Conservation (phyloP, 2,329 filamentous ascomycete species). For the Cyanodermella asteris region DNA sequence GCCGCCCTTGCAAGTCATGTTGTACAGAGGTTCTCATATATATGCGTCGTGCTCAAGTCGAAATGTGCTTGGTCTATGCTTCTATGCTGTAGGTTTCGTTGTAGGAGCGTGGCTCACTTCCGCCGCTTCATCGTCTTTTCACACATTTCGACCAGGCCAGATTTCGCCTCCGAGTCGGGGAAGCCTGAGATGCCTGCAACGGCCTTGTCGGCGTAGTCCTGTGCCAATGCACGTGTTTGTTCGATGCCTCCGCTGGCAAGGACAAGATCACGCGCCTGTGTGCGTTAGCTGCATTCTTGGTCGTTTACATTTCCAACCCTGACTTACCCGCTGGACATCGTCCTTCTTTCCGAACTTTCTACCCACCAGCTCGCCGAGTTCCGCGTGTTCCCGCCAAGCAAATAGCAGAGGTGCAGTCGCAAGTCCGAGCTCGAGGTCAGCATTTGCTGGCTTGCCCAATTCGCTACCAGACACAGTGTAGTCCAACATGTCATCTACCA, state of each 20-base stretch:
- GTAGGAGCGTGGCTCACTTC: constrained; percentile 34
- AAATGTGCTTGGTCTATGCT: background rate
- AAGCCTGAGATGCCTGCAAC: constrained; percentile 65
- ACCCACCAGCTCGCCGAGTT: constrained; percentile 71
- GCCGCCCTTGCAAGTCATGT: too few species aligned
- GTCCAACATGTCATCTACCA: constrained; percentile 95
- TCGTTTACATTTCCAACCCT: background rate
- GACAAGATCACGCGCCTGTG: constrained; percentile 68
- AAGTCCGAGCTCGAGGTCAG: constrained; percentile 77
- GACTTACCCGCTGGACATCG: constrained; percentile 60
- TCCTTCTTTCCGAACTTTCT: constrained; percentile 71
- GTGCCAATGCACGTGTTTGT: constrained; percentile 72
- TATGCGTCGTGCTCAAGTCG: background rate
- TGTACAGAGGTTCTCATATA: background rate
- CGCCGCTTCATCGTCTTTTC: constrained; percentile 72
- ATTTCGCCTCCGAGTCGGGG: constrained; percentile 86
- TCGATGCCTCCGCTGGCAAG: constrained; percentile 67
- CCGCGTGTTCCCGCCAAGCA: constrained; percentile 75
- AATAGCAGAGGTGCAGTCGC: constrained; percentile 88
- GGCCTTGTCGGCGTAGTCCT: constrained; percentile 77
- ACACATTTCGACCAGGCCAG: constrained; percentile 81
- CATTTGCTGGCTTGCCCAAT: constrained; percentile 83
- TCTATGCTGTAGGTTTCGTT: constrained; percentile 1
- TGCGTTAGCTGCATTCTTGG: background rate
- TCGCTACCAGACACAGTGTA: constrained; percentile 73